A percentile compares a stretch with the other conserved stretches of the same genome.
phyloP scores from a whole-genome alignment of 352 stramenopile genomes.

The Phytophthora cactorum region DNA sequence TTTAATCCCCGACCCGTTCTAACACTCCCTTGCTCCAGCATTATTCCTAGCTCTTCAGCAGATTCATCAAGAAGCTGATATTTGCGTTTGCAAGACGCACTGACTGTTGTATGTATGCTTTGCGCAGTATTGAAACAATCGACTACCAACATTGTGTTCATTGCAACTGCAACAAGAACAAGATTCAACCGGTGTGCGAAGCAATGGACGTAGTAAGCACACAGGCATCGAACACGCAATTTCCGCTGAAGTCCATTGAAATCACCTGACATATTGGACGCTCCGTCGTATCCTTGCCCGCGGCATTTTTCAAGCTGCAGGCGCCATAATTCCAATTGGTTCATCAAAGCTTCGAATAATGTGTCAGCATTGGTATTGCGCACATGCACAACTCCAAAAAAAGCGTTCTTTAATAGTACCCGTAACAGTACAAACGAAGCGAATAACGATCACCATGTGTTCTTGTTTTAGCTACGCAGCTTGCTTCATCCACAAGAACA shows the following conservation, averaged over 20 bases:
- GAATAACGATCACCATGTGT: constrained; percentile 5
- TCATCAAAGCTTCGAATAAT: no score
- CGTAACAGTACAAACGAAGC: no score
- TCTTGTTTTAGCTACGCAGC: neutral
- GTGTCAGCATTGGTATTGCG: no score
- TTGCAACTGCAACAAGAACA: neutral
- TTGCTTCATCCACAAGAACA: no score
- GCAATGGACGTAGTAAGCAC: constrained; percentile 11
- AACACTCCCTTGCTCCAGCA: no score
- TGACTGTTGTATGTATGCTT: constrained; percentile 9
- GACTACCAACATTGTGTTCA: constrained; percentile 4
- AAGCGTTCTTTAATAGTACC: no score
- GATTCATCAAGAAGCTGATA: no score
- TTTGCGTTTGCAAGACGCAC: neutral
- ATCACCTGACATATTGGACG: constrained; percentile 11
- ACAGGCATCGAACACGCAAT: neutral
- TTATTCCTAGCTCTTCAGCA: no score
- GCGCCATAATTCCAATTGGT: no score
- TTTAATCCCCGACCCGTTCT: no score
- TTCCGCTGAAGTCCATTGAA: neutral
- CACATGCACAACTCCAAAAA: neutral
- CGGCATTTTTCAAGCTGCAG: neutral
- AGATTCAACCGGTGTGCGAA: constrained; percentile 13
- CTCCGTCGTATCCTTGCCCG: constrained; percentile 7
- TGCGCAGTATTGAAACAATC: constrained; percentile 13